Evolutionary conservation across 2,329 filamentous ascomycete genomes (phyloP).

Genomic region (Exophiala dermatitidis): DNA sequence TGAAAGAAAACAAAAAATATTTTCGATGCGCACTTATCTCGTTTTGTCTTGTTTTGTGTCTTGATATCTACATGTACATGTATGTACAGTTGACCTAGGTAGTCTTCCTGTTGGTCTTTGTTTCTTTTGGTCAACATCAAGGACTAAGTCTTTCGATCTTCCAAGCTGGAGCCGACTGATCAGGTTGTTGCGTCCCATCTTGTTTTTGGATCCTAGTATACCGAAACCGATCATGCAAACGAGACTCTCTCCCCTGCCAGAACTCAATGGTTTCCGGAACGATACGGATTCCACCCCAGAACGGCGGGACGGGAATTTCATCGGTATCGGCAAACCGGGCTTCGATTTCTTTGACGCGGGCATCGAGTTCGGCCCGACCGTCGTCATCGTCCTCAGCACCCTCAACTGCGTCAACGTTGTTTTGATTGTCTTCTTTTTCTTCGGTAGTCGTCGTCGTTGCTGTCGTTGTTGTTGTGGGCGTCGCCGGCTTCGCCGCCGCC

Average conservation of each 20-base stretch:
- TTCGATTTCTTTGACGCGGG: slow-evolving; percentile 70
- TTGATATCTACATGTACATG: slow-evolving; percentile 1
- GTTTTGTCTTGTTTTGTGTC: background rate
- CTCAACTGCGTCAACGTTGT: slow-evolving; percentile 1
- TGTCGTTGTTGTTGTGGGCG: too few species aligned
- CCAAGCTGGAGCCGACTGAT: slow-evolving; percentile 11
- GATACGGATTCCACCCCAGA: slow-evolving; percentile 88
- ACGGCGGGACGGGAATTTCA: slow-evolving; percentile 79
- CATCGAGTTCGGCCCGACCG: slow-evolving; percentile 66
- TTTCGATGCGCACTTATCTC: background rate
- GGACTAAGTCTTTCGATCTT: slow-evolving; percentile 27
- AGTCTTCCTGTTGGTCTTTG: slow-evolving; percentile 1
- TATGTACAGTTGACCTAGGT: too few species aligned
- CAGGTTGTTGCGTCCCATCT: slow-evolving; percentile 5
- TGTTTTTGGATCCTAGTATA: slow-evolving; percentile 58
- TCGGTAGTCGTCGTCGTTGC: too few species aligned
- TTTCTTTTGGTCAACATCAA: slow-evolving; percentile 7
- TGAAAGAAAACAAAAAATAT: background rate
- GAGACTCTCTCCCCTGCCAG: slow-evolving; percentile 84
- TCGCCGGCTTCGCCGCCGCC: too few species aligned
- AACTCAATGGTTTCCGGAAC: slow-evolving; percentile 86
- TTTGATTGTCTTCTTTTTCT: too few species aligned
- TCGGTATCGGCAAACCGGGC: slow-evolving; percentile 66
- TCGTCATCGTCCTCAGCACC: slow-evolving; percentile 47
- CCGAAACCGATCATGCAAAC: slow-evolving; percentile 87